Percentiles rank a stretch among this genome's conserved stretches.
Evolutionary conservation across 192 early-diverging fungal genomes (phyloP).

Genomic region (Coemansia reversa): DNA sequence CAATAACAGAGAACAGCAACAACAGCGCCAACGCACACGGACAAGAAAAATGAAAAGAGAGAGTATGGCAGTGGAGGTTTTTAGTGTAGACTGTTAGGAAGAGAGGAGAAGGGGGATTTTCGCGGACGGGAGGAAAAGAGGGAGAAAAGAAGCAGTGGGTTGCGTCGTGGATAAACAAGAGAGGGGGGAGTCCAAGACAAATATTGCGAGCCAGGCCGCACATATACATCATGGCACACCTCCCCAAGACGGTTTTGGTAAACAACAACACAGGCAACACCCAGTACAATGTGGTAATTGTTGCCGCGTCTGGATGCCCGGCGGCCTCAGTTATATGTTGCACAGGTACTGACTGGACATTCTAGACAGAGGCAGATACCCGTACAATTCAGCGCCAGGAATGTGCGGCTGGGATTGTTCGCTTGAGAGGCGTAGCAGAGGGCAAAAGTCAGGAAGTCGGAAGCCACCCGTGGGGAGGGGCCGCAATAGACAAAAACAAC

Average conservation of each 20-base stretch:
- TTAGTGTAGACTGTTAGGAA: not conserved
- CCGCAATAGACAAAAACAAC: too few relatives aligned
- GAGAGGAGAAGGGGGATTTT: slow-evolving; percentile 1
- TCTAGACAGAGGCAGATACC: too few relatives aligned
- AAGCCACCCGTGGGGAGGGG: too few relatives aligned
- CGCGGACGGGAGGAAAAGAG: not conserved
- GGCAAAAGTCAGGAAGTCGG: too few relatives aligned
- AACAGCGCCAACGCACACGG: slow-evolving; percentile 1
- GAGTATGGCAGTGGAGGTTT: slow-evolving; percentile 3
- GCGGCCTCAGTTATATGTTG: not conserved
- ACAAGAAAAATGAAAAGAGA: not conserved
- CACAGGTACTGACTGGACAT: not conserved
- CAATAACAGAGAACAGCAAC: slow-evolving; percentile 8
- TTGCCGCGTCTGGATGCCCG: not conserved
- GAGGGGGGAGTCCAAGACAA: too few relatives aligned
- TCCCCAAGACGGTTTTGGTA: slow-evolving; percentile 4
- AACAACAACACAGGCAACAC: slow-evolving; percentile 8
- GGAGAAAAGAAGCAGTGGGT: not conserved
- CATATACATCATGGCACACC: not conserved
- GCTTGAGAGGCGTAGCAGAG: too few relatives aligned
- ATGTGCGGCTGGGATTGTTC: slow-evolving; percentile 6
- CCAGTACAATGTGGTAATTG: slow-evolving; percentile 10
- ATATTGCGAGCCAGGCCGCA: not conserved
- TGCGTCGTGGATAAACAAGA: slow-evolving; percentile 3
- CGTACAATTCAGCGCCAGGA: slow-evolving; percentile 6